Percentiles rank a stretch among this genome's conserved stretches.
These are phyloP conservation scores for Penicillium arizonense DNA, from an alignment of 495 filamentous ascomycete genomes.

Conservation along the genomic window DNA sequence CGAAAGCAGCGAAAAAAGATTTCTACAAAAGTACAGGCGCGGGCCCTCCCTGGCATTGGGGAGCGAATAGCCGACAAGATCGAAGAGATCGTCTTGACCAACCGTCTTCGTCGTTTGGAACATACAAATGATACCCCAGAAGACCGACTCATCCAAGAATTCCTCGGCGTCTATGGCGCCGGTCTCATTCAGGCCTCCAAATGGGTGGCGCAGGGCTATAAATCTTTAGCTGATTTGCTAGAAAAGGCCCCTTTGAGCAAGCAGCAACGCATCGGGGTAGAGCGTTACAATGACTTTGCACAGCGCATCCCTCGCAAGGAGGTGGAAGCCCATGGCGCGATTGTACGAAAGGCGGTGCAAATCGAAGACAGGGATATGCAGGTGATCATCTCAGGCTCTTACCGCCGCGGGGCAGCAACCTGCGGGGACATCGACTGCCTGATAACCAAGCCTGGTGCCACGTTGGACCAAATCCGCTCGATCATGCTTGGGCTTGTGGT, in stretches of 20 bases:
- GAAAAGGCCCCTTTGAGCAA: slow-evolving; percentile 63
- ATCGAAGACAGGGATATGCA: slow-evolving; percentile 62
- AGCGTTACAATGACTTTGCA: slow-evolving; percentile 79
- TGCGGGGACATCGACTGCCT: slow-evolving; percentile 87
- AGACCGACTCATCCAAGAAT: slow-evolving; percentile 62
- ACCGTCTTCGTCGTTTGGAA: slow-evolving; percentile 72
- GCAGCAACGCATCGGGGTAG: slow-evolving; percentile 77
- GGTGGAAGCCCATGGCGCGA: slow-evolving; percentile 65
- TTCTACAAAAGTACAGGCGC: slow-evolving; percentile 65
- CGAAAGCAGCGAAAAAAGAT: slow-evolving; percentile 66
- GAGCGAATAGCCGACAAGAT: slow-evolving; percentile 80
- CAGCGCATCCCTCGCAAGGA: slow-evolving; percentile 79
- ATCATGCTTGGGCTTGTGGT: slow-evolving; percentile 65
- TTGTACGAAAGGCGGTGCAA: slow-evolving; percentile 62
- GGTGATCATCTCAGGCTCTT: slow-evolving; percentile 79
- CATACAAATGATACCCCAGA: slow-evolving; percentile 61
- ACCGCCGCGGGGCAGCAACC: slow-evolving; percentile 71
- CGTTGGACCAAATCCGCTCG: slow-evolving; percentile 55
- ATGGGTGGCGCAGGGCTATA: slow-evolving; percentile 79
- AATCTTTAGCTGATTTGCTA: slow-evolving; percentile 69
- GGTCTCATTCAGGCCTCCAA: slow-evolving; percentile 66
- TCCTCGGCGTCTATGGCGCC: slow-evolving; percentile 78
- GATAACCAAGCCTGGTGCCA: slow-evolving; percentile 68
- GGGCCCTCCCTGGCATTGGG: slow-evolving; percentile 69
- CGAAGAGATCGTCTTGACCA: slow-evolving; percentile 82